phyloP scores from a whole-genome alignment of 495 filamentous ascomycete species.

The Thermothielavioides terrestris region DNA sequence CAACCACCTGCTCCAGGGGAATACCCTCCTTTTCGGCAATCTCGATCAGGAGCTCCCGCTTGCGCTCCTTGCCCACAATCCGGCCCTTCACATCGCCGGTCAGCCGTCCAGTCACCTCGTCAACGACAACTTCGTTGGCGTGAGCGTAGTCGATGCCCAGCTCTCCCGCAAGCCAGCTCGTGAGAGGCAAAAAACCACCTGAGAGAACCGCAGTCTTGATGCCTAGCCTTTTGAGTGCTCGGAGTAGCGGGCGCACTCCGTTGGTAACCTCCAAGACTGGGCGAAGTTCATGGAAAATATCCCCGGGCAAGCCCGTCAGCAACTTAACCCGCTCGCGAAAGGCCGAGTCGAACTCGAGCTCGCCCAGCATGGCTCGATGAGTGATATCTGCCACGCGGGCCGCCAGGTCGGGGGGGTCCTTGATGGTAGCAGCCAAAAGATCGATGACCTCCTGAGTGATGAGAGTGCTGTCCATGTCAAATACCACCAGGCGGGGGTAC shows the following conservation, averaged over 20 bases:
- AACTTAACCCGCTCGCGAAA: constrained; percentile 71
- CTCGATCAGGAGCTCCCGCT: constrained; percentile 63
- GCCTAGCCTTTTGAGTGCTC: constrained; percentile 62
- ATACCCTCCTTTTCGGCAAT: constrained; percentile 69
- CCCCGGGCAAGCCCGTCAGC: constrained; percentile 67
- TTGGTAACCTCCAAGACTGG: constrained; percentile 67
- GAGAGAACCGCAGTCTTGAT: constrained; percentile 82
- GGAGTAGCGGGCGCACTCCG: constrained; percentile 66
- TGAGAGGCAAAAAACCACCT: constrained; percentile 84
- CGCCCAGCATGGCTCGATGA: constrained; percentile 86
- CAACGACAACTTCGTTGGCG: constrained; percentile 74
- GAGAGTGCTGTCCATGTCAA: constrained; percentile 96
- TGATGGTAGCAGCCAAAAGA: constrained; percentile 71
- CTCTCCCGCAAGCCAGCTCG: constrained; percentile 70
- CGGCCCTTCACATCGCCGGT: constrained; percentile 71
- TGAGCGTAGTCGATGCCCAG: constrained; percentile 78
- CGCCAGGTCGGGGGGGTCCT: constrained; percentile 50
- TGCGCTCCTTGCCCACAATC: constrained; percentile 77
- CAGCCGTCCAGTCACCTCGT: constrained; percentile 51
- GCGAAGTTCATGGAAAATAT: constrained; percentile 73
- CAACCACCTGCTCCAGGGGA: constrained; percentile 64
- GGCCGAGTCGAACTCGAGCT: constrained; percentile 83
- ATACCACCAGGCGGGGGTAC: constrained; percentile 75
- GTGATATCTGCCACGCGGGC: constrained; percentile 61
- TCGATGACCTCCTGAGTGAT: constrained; percentile 97